phyloP scores from a whole-genome alignment of 257 asterid genomes.

The Solanum neorickii region DNA sequence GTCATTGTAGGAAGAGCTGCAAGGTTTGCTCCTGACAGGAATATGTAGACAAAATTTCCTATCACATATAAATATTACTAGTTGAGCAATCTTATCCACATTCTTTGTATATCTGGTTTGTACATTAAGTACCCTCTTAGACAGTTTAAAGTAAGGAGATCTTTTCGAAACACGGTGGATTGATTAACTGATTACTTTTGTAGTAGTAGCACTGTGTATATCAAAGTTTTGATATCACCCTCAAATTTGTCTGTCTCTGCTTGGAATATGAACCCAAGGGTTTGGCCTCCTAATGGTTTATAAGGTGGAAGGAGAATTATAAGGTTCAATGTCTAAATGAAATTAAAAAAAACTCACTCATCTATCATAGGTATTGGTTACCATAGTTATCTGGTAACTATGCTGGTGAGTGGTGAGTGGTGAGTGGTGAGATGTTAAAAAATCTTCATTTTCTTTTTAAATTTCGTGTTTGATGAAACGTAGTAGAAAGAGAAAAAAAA shows the following conservation, averaged over 20 bases:
- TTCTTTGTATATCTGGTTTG: neutral
- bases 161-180: neutral
- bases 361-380: neutral
- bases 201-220: neutral
- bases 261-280: neutral
- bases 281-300: neutral
- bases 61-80: neutral
- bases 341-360: neutral
- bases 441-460: no score
- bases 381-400: neutral
- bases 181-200: neutral
- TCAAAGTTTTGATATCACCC: neutral
- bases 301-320: neutral
- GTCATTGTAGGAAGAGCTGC: constrained; percentile 76
- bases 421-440: neutral
- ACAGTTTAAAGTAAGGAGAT: neutral
- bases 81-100: neutral
- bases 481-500: no score
- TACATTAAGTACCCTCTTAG: neutral
- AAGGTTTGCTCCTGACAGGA: constrained; percentile 42
- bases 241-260: neutral
- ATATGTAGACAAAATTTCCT: neutral
- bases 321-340: neutral
- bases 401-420: neutral
- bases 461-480: no score